Evolutionary conservation across 169 alveolate species (phyloP).

Genomic region (Miamiensis avidus): DNA sequence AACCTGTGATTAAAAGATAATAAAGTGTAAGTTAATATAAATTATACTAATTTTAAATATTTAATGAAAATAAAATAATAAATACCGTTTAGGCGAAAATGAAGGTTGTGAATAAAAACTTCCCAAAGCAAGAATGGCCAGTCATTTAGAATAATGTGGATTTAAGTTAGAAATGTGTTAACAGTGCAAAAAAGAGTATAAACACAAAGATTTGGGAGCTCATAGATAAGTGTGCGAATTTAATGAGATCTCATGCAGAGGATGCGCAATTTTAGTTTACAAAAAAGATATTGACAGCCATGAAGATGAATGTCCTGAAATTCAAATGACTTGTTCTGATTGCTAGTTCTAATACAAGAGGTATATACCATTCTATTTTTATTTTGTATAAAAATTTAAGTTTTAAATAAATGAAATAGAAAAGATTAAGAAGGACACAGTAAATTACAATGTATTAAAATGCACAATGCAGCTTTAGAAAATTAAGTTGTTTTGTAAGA

Average conservation of each 20-base stretch:
- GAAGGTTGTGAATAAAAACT: background rate
- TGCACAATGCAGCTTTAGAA: no score
- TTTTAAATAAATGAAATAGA: no score
- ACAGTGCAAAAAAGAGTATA: background rate
- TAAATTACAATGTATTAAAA: no score
- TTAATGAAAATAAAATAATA: slow-evolving; percentile 2
- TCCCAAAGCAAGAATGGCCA: slow-evolving; percentile 1
- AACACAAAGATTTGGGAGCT: background rate
- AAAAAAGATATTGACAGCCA: background rate
- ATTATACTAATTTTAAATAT: background rate
- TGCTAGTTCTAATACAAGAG: no score
- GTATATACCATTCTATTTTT: no score
- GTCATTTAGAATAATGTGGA: slow-evolving; percentile 2
- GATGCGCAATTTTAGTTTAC: background rate
- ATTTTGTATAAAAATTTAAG: no score
- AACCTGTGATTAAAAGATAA: background rate
- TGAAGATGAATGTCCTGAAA: slow-evolving; percentile 9
- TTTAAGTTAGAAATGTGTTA: background rate
- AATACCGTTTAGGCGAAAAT: no score
- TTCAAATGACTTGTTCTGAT: slow-evolving; percentile 4
- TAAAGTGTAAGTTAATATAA: background rate
- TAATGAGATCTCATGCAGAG: background rate
- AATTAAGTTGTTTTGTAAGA: no score
- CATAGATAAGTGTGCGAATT: slow-evolving; percentile 1
- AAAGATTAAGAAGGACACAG: no score